Evolutionary conservation across 805 yeast species (phyloP).

Genomic region (Metschnikowia amazonensis): DNA sequence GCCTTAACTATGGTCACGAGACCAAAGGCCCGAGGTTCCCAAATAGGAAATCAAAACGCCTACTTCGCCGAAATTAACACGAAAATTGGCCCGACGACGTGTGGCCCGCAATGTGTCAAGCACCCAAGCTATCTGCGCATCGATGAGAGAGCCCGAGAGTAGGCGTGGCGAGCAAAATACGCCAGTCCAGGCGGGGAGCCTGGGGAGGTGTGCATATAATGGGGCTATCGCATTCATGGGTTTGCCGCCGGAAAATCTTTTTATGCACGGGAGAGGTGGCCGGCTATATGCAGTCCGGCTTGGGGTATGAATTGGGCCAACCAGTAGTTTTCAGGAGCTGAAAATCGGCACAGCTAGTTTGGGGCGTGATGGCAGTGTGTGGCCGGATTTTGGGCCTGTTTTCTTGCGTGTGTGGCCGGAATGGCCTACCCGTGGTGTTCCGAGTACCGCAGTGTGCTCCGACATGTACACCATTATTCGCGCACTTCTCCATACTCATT

Average conservation of each 20-base stretch:
- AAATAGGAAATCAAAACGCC: too few species aligned
- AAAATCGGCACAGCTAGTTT: too few species aligned
- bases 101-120: background rate
- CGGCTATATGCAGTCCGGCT: background rate
- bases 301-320: background rate
- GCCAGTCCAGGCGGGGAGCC: constrained; percentile 1
- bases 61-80: too few species aligned
- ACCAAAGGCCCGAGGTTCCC: too few species aligned
- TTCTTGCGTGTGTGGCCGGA: background rate
- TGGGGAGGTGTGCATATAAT: background rate
- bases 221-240: constrained; percentile 1
- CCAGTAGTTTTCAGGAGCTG: too few species aligned
- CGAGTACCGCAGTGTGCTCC: background rate
- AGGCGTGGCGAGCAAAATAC: background rate
- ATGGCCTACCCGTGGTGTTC: too few species aligned
- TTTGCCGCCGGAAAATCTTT: constrained; percentile 7
- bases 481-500: constrained; percentile 5
- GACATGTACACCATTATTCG: constrained; percentile 2
- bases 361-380: too few species aligned
- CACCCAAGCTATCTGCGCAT: background rate
- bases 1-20: too few species aligned
- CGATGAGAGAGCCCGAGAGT: background rate
- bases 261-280: background rate
- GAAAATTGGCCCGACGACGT: too few species aligned
- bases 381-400: background rate